These are phyloP conservation scores for Marchantia paleacea DNA, from an alignment of 225 moss, liverwort and hornwort species.

Conservation along the genomic window DNA sequence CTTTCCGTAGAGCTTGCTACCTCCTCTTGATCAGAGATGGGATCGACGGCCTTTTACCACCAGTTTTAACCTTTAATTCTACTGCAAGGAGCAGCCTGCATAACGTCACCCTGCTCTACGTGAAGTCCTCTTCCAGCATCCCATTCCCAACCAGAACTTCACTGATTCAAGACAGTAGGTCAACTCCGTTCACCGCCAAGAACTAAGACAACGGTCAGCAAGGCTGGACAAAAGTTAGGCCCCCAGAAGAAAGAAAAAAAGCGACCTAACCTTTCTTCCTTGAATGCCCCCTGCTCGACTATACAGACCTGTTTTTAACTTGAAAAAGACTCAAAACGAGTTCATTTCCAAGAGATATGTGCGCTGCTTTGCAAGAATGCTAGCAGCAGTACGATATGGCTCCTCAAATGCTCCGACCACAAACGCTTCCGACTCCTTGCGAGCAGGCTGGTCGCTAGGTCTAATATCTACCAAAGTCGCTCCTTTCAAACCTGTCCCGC, in stretches of 20 bases:
- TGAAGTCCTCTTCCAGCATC: neutral
- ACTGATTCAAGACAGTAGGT: neutral
- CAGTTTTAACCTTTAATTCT: neutral
- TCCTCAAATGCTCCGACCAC: slow-evolving; percentile 76
- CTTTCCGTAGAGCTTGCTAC: neutral
- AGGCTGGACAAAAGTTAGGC: neutral
- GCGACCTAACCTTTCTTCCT: neutral
- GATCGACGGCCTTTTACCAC: neutral
- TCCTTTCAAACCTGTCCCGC: slow-evolving; percentile 74
- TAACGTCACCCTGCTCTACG: neutral
- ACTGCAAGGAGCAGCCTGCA: neutral
- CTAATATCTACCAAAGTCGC: slow-evolving; percentile 79
- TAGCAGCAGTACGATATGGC: slow-evolving; percentile 69
- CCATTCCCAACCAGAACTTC: neutral
- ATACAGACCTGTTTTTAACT: neutral
- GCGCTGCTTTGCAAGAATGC: slow-evolving; percentile 47
- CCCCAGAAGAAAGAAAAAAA: neutral
- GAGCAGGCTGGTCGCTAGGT: slow-evolving; percentile 66
- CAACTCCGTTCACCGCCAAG: neutral
- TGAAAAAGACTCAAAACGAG: slow-evolving; percentile 46
- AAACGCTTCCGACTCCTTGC: slow-evolving; percentile 60
- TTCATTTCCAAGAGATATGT: slow-evolving; percentile 85
- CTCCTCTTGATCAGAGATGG: neutral
- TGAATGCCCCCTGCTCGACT: neutral
- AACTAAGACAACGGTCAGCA: neutral